These are phyloP conservation scores for Lasiodiplodia sp. DNA, from an alignment of 2,329 filamentous ascomycete genomes.

Conservation along the genomic window DNA sequence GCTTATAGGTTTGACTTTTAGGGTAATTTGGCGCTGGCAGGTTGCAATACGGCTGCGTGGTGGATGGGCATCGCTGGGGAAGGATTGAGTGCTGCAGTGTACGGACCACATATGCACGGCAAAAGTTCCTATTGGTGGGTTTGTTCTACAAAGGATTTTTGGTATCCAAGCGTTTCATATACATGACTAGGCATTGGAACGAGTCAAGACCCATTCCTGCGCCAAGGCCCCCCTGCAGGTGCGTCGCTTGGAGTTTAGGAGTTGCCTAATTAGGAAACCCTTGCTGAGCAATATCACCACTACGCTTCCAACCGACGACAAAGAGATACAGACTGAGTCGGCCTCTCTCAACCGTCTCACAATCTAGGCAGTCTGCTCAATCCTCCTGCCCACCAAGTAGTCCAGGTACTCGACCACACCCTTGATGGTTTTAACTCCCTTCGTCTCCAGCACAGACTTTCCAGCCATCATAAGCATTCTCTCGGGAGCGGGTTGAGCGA, in stretches of 20 bases:
- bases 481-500: background rate
- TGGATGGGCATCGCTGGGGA: too few relatives aligned
- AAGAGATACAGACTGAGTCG: background rate
- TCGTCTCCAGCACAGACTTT: background rate
- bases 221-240: background rate
- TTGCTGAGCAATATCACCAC: background rate
- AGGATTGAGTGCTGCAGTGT: too few relatives aligned
- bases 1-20: too few relatives aligned
- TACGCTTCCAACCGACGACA: background rate
- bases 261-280: background rate
- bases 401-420: background rate
- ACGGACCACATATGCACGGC: background rate
- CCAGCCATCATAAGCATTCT: constrained; percentile 3
- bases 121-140: background rate
- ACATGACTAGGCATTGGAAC: background rate
- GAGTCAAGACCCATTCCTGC: background rate
- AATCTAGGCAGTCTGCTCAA: background rate
- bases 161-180: background rate
- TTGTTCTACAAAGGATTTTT: background rate
- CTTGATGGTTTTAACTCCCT: background rate
- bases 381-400: background rate
- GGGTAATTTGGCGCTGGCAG: too few relatives aligned
- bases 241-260: background rate
- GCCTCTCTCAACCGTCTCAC: too few relatives aligned
- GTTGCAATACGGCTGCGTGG: too few relatives aligned